Evolutionary conservation across 805 yeast species (phyloP).

Genomic region (Candida orba): DNA sequence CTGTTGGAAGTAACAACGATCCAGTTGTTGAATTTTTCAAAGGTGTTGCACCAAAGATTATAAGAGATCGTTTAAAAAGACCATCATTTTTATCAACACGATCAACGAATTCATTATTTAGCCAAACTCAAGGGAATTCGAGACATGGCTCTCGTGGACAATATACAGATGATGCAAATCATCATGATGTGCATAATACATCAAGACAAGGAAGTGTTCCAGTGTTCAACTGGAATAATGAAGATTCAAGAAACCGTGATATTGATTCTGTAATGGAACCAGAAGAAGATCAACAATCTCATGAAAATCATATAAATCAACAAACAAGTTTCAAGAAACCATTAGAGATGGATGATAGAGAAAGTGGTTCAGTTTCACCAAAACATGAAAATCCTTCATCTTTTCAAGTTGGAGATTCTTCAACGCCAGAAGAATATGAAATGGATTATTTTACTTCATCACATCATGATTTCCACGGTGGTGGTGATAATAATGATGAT

Average conservation of each 20-base stretch:
- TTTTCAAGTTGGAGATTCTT: too few species aligned
- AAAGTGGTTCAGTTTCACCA: background rate
- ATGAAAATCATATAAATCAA: too few species aligned
- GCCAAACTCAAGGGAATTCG: background rate
- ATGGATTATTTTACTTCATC: background rate
- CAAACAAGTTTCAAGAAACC: too few species aligned
- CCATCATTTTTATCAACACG: constrained; percentile 17
- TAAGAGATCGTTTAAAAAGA: constrained; percentile 18
- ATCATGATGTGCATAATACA: too few species aligned
- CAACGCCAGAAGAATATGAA: constrained; percentile 1
- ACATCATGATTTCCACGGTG: background rate
- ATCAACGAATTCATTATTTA: background rate
- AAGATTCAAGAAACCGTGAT: background rate
- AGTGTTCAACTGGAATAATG: too few species aligned
- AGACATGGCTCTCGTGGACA: background rate
- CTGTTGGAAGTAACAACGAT: constrained; percentile 17
- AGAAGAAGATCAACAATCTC: too few species aligned
- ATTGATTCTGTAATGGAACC: background rate
- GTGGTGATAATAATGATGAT: background rate
- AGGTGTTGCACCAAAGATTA: constrained; percentile 21
- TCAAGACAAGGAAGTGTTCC: too few species aligned
- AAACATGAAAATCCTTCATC: background rate
- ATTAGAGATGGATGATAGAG: too few species aligned
- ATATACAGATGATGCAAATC: too few species aligned
- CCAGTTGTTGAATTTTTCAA: constrained; percentile 25